Percentiles rank a stretch among this genome's conserved stretches.
Conservation (phyloP, 768 basidiomycete genomes). For the Lyophyllum atratum region DNA sequence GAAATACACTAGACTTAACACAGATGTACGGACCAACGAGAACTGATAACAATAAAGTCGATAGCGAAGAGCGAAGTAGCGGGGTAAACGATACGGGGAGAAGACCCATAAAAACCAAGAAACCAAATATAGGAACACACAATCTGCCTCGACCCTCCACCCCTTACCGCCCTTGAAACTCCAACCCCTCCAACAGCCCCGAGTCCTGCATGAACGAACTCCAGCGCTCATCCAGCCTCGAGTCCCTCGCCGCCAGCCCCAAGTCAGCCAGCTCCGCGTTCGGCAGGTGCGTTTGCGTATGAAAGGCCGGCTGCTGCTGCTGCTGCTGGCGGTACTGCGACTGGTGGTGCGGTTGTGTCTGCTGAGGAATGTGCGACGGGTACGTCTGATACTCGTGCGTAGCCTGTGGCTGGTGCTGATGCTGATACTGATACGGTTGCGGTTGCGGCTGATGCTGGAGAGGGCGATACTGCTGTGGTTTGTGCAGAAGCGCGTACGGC, state of each 20-base stretch:
- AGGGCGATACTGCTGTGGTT: not conserved
- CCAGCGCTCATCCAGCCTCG: conserved; percentile 59
- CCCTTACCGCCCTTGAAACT: conserved; percentile 10
- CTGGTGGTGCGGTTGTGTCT: not conserved
- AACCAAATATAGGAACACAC: too few species aligned
- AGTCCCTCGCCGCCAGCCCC: conserved; percentile 59
- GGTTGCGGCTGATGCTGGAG: conserved; percentile 4
- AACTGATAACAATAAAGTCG: too few species aligned
- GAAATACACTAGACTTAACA: too few species aligned
- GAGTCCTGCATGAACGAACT: conserved; percentile 63
- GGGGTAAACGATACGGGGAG: too few species aligned
- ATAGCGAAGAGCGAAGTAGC: too few species aligned
- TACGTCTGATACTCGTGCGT: conserved; percentile 20
- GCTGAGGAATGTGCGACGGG: conserved; percentile 3
- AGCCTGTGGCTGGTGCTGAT: conserved; percentile 7
- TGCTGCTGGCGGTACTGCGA: not conserved
- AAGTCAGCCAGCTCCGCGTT: conserved; percentile 55
- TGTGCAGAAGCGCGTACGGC: not conserved
- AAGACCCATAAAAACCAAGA: too few species aligned
- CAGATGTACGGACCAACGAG: too few species aligned
- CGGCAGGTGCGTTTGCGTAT: conserved; percentile 21
- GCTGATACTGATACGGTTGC: not conserved
- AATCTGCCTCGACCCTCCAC: too few species aligned
- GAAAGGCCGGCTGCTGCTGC: conserved; percentile 5
- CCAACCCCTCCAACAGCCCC: conserved; percentile 37